Base-by-base conservation (phyloP, 1,139 yeast genomes). In the Yamadazyma friedrichii region DNA sequence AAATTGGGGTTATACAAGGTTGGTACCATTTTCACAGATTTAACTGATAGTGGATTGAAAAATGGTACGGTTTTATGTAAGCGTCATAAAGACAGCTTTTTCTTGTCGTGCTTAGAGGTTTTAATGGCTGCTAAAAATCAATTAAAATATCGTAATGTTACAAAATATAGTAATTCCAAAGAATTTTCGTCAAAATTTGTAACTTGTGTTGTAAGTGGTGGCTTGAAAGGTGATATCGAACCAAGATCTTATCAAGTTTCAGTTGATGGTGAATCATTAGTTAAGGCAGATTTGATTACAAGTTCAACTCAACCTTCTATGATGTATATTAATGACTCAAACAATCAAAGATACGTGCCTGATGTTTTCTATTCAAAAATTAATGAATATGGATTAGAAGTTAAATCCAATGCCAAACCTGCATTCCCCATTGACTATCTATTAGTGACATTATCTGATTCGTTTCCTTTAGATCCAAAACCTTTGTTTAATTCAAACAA, bases 341-440 rank as follows among this genome's bases (percentile, higher is more conserved):
- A 78, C 34, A 74, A 76, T 24, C 74, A 73, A 11, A 75, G 96
- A 45, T 93, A 91, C 54, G 98, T 94, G 9, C 98, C 99, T 0
- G 99, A 94, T 50, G 86, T 94, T 16, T 86, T 88, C 55, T 94
- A 84, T 70, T 80, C 82, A 62, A 82, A 80, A 58, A 76, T 81
- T 50, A 94, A 94, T 58, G 97, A 94, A 61, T 94, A 93, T 62
- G 88, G 89, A 6, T 69, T 89, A 22, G 83, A 88, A 38, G 95
- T 93, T 13, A 89, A 88, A 56, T 80, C 82, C 33, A 86, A 88
- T 55, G 98, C 98, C 11, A 88, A 87, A 56, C 98, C 98, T 0
- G 88, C 96, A 6, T 89, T 94, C 62, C 99, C 99, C 0, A 94
- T 88, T 12, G 98, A 94, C 50, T 94, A 88, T 59, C 65, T 94